Evolutionary conservation across 352 stramenopile genomes (phyloP), one percentile per base, ranked within the genome.

Genomic region (Globisporangium middletonii): DNA sequence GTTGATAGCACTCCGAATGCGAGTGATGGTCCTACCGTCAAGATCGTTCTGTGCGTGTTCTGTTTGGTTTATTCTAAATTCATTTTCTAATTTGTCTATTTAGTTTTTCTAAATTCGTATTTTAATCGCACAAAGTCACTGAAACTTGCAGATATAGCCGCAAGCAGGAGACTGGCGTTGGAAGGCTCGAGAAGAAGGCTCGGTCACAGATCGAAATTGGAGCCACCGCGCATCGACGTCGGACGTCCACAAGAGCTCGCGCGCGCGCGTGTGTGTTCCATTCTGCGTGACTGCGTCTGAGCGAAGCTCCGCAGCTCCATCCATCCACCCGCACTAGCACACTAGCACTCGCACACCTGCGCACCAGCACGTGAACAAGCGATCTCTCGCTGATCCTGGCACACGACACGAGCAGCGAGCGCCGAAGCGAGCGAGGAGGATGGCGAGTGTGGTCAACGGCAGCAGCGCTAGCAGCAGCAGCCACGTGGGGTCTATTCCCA

Each of bases 361-460:
- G 30, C 30, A 35, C 30, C 7, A 35, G 30, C 30, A 35, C 30
- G 30, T 15, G 7, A 13, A 26, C 44, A 13, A 5, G 8, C 44
- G 18, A 28, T 23, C 44, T 30, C 19, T 50, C 9, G 19, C 41
- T 50, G n/a, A 50, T 5, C 18, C 7, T n/a, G 18, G 44, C 18
- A 26, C 11, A 15, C 44, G 19, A 50, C 44, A 50, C 33, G 27
- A 58, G 41, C 38, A 28, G 7, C 30, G 46, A 4, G n/a, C 19
- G 19, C n/a, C 42, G 27, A 13, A 13, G 33, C 3, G 9, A 30
- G 26, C 37, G 57, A 43, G 38, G 57, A 68, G 62, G 52, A 58
- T 58, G 61, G 65, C 62, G 63, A 69, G 63, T 63, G 63, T 66
- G 59, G 63, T 69, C 63, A 55, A 69, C 63, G 63, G 63, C 61